These are phyloP conservation scores for Senna siamea DNA, from an alignment of 306 rosid species.

Conservation along the genomic window DNA sequence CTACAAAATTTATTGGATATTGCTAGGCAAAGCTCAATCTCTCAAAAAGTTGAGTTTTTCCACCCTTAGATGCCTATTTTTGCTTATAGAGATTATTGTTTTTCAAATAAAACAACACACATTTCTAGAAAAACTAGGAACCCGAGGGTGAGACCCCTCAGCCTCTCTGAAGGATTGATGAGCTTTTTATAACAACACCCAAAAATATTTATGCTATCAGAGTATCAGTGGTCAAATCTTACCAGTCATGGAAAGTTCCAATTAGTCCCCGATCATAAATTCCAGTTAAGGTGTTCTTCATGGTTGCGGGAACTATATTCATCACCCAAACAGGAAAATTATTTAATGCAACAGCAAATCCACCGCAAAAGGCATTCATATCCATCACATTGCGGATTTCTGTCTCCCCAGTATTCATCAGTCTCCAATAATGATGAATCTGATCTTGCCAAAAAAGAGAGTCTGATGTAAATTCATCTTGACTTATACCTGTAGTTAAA, in stretches of 20 bases:
- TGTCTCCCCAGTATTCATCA: constrained; percentile 62
- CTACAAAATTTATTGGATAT: no score
- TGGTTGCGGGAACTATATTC: constrained; percentile 80
- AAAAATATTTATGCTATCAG: not conserved
- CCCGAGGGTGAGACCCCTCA: no score
- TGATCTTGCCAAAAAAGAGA: constrained; percentile 76
- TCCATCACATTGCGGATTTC: constrained; percentile 92
- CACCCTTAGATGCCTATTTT: no score
- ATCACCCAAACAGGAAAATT: constrained; percentile 75
- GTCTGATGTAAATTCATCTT: constrained; percentile 65
- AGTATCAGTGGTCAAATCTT: constrained; percentile 34
- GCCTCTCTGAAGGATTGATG: no score
- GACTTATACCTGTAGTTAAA: constrained; percentile 61
- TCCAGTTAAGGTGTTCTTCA: constrained; percentile 81
- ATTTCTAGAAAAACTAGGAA: no score
- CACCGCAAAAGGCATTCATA: constrained; percentile 86
- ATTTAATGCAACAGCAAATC: constrained; percentile 76
- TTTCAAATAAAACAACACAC: no score
- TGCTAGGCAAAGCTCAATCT: no score
- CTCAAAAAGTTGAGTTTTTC: no score
- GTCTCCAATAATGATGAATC: constrained; percentile 68
- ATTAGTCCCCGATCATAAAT: constrained; percentile 77
- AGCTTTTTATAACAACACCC: no score
- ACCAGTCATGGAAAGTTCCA: constrained; percentile 94
- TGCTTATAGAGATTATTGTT: no score